These are phyloP conservation scores for Aureobasidium melanogenum DNA, from an alignment of 2,329 filamentous ascomycete genomes.

Conservation along the genomic window DNA sequence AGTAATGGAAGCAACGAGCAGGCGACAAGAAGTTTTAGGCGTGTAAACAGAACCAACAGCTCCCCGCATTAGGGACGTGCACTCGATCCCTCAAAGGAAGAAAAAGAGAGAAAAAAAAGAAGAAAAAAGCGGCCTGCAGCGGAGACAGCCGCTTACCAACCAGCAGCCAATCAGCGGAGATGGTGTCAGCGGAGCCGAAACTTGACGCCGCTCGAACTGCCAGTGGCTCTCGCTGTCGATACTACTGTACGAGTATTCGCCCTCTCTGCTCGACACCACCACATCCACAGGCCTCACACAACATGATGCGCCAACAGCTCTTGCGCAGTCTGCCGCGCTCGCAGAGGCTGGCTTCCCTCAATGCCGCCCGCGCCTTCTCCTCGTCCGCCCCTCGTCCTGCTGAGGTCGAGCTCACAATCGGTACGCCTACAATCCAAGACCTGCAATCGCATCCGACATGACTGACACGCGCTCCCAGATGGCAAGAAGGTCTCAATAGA, in stretches of 20 bases:
- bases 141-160: neutral
- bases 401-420: conserved; percentile 94
- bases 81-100: neutral
- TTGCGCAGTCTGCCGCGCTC: conserved; percentile 53
- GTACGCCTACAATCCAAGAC: conserved; percentile 39
- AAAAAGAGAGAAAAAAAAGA: neutral
- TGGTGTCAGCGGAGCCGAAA: neutral
- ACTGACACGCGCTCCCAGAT: conserved; percentile 50
- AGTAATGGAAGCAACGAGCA: neutral
- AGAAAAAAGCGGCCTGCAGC: neutral
- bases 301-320: conserved; percentile 57
- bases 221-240: no score
- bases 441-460: neutral
- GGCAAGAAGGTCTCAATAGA: conserved; percentile 97
- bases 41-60: neutral
- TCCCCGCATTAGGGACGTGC: no score
- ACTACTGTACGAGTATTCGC: neutral
- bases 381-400: conserved; percentile 69
- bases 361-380: conserved; percentile 69
- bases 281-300: conserved; percentile 20
- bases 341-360: conserved; percentile 42
- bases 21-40: neutral
- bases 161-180: neutral
- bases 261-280: conserved; percentile 15
- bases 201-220: neutral